Conservation (phyloP, 2,329 filamentous ascomycete species). For the Xylariaceae sp. region DNA sequence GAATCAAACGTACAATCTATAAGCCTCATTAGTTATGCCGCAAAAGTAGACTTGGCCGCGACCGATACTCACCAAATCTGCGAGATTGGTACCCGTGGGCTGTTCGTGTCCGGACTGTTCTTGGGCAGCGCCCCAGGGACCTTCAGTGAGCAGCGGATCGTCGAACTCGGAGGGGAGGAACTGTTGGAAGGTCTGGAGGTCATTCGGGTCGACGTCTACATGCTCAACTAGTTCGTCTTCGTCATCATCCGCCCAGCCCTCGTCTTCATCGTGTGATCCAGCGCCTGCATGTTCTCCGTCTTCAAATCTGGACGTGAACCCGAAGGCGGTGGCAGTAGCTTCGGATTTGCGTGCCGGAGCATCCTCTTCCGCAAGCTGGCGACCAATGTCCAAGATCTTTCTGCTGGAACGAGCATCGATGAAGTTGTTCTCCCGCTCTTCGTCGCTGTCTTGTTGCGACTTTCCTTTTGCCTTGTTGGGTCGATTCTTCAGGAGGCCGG, state of each 20-base stretch:
- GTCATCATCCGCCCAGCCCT: conserved; percentile 72
- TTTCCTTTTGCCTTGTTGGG: conserved; percentile 60
- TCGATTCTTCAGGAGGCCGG: conserved; percentile 67
- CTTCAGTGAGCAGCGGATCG: conserved; percentile 67
- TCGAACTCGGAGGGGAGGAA: conserved; percentile 68
- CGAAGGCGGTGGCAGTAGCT: conserved; percentile 61
- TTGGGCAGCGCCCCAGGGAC: conserved; percentile 45
- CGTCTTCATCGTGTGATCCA: conserved; percentile 50
- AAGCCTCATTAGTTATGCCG: conserved; percentile 1
- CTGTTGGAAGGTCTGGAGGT: conserved; percentile 85
- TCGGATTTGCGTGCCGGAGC: conserved; percentile 43
- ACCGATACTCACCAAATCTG: conserved; percentile 67
- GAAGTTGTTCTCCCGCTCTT: conserved; percentile 63
- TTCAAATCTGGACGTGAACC: conserved; percentile 72
- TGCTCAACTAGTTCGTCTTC: conserved; percentile 68
- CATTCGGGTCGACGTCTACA: conserved; percentile 80
- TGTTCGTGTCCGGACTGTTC: conserved; percentile 41
- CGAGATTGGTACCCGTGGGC: conserved; percentile 69
- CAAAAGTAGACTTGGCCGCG: not conserved
- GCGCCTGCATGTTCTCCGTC: conserved; percentile 54
- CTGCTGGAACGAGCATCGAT: conserved; percentile 84
- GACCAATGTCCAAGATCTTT: conserved; percentile 84
- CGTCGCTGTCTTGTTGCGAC: conserved; percentile 59
- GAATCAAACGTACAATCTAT: conserved; percentile 15
- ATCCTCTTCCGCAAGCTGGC: conserved; percentile 83